Percentiles rank a stretch among this genome's conserved stretches.
Evolutionary conservation across 2,329 filamentous ascomycete genomes (phyloP).

Genomic region (Cladophialophora chaetospira): DNA sequence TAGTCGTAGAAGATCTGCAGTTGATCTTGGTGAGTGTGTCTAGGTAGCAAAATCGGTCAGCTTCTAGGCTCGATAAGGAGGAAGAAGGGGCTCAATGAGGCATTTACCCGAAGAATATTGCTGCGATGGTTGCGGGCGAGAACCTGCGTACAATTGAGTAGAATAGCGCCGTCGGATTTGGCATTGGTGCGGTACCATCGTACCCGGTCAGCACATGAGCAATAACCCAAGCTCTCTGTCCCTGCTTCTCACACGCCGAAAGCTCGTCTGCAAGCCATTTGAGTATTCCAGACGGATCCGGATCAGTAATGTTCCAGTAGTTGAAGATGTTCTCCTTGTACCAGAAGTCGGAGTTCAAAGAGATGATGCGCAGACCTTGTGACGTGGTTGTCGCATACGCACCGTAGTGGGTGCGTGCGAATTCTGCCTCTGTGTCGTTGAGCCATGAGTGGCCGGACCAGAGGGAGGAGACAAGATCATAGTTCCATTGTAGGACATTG

Average conservation of each 20-base stretch:
- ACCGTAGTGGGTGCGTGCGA: constrained; percentile 32
- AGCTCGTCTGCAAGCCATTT: constrained; percentile 34
- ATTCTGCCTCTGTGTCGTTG: constrained; percentile 29
- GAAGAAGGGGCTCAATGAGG: background rate
- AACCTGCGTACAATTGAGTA: constrained; percentile 35
- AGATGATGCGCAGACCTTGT: constrained; percentile 36
- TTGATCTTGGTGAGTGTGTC: constrained; percentile 36
- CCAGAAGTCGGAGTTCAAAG: constrained; percentile 37
- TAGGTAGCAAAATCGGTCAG: background rate
- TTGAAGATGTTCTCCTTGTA: constrained; percentile 35
- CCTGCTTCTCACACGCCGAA: constrained; percentile 31
- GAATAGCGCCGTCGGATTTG: constrained; percentile 35
- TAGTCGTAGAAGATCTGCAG: constrained; percentile 38
- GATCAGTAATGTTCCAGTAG: constrained; percentile 35
- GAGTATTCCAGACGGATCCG: constrained; percentile 32
- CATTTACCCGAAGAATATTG: constrained; percentile 29
- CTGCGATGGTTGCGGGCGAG: constrained; percentile 31
- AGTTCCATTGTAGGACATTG: constrained; percentile 34
- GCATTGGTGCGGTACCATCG: constrained; percentile 28
- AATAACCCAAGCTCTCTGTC: constrained; percentile 36
- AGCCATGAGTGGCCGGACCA: constrained; percentile 36
- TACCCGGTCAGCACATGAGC: constrained; percentile 34
- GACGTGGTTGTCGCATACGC: constrained; percentile 33
- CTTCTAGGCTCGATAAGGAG: background rate
- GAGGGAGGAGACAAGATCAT: constrained; percentile 32